Conservation (phyloP, 805 yeast genomes). For the Wickerhamomyces bovis region DNA sequence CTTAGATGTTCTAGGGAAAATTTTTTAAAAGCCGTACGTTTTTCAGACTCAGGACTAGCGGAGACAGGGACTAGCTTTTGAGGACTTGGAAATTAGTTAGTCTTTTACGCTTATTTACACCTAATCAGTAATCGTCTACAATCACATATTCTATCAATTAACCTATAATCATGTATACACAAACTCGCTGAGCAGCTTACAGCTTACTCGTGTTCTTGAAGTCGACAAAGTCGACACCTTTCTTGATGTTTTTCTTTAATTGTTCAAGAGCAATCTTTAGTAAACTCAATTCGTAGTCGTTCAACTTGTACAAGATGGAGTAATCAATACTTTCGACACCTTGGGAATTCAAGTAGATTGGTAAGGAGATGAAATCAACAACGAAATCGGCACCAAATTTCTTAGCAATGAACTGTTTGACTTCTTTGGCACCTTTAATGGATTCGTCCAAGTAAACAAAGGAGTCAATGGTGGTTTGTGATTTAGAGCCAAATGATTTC, state of each 20-base stretch:
- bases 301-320: constrained; percentile 42
- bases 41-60: too few species aligned
- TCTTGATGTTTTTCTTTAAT: constrained; percentile 47
- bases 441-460: constrained; percentile 48
- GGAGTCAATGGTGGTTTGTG: constrained; percentile 34
- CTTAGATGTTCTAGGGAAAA: not conserved
- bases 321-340: constrained; percentile 56
- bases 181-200: constrained; percentile 1
- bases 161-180: too few species aligned
- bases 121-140: too few species aligned
- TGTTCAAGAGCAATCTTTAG: constrained; percentile 50
- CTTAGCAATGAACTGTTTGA: constrained; percentile 15
- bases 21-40: not conserved
- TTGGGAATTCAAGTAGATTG: constrained; percentile 45
- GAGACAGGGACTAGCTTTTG: too few species aligned
- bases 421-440: constrained; percentile 19
- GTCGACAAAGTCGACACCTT: constrained; percentile 47
- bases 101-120: too few species aligned
- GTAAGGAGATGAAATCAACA: constrained; percentile 52
- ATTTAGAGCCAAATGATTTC: constrained; percentile 42
- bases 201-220: constrained; percentile 20
- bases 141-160: not conserved
- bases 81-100: too few species aligned
- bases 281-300: constrained; percentile 49
- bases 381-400: constrained; percentile 10